Evolutionary conservation across 306 rosid species (phyloP).

Genomic region (Spatholobus suberectus): DNA sequence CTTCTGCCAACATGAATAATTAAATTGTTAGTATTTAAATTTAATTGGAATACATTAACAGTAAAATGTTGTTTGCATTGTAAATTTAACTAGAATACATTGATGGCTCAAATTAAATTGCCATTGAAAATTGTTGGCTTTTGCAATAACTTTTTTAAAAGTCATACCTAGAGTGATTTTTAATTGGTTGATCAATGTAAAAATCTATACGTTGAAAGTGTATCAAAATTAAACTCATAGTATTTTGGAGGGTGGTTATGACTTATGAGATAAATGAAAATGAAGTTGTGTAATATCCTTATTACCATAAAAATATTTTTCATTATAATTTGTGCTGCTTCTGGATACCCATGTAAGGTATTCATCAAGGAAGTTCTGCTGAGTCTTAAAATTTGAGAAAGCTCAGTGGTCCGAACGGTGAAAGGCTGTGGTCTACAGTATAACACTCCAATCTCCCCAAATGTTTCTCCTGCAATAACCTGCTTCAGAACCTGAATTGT

Average conservation of each 20-base stretch:
- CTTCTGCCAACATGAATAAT: constrained; percentile 47
- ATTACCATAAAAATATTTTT: constrained; percentile 68
- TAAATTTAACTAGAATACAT: too few species aligned
- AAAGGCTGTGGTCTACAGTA: constrained; percentile 69
- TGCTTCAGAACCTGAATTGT: constrained; percentile 58
- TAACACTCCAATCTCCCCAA: constrained; percentile 84
- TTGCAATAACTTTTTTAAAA: neutral
- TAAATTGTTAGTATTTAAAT: neutral
- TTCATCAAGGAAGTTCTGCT: constrained; percentile 64
- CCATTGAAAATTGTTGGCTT: neutral
- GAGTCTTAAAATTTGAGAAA: constrained; percentile 76
- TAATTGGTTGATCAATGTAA: neutral
- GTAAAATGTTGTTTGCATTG: too few species aligned
- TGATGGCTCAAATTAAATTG: too few species aligned
- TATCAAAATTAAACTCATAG: neutral
- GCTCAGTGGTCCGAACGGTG: constrained; percentile 67
- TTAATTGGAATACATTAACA: neutral
- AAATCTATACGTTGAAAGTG: neutral
- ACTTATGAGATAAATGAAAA: constrained; percentile 1
- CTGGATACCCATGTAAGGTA: constrained; percentile 50
- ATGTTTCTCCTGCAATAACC: constrained; percentile 57
- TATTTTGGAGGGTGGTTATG: neutral
- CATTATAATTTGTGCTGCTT: constrained; percentile 37
- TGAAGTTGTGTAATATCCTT: neutral
- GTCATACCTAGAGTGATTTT: neutral